Evolutionary conservation across 164 flowering plant species (phyloP), one percentile per base, ranked within the genome.

Genomic region (Annona squamosa): DNA sequence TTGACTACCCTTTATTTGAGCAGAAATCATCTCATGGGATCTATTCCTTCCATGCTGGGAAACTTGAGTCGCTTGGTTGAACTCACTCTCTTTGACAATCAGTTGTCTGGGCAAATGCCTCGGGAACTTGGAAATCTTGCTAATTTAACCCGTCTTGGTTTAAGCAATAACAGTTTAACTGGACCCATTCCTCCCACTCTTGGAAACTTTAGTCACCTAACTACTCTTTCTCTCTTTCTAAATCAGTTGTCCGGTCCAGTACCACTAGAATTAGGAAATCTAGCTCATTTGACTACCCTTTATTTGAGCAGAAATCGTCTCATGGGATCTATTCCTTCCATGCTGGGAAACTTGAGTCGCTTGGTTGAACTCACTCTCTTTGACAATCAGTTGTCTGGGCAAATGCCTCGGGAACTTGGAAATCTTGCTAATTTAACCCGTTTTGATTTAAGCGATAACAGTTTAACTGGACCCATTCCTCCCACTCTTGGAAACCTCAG

Each of bases 11-110:
- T 81, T 5, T 74, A 72, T 52, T 56, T 81, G 41, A 72, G 79
- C 0, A 4, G 19, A 1, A 81, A 79, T 76, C 12, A 6, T 41
- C 26, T 81, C 5, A 45, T n/a, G 16, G 78, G 78, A 10, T 37
- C 77, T 0, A 62, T 79, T 13, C 82, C 84, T 56, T 46, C 77
- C 1, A 56, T 56, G 46, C 66, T 81, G 46, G 82, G 78, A 56
- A 79, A 67, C 42, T 67, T 79, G 59, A 9, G 3, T 0, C 9
- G 59, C 13, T 52, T 52, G 59, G 13, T 6, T 52, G 9, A 52
- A 4, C 59, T 52, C 59, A 16, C 9, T 16, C 13, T 52, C 9
- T 52, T 13, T 0, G 2, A 9, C 13, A 52, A 52, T 16, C 13
- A 3, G 3, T 9, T 52, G 0, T 0, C 59, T 52, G 59, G 59